Evolutionary conservation across 2,329 filamentous ascomycete species (phyloP).

Genomic region (Arthrobotrys sphaeroides): DNA sequence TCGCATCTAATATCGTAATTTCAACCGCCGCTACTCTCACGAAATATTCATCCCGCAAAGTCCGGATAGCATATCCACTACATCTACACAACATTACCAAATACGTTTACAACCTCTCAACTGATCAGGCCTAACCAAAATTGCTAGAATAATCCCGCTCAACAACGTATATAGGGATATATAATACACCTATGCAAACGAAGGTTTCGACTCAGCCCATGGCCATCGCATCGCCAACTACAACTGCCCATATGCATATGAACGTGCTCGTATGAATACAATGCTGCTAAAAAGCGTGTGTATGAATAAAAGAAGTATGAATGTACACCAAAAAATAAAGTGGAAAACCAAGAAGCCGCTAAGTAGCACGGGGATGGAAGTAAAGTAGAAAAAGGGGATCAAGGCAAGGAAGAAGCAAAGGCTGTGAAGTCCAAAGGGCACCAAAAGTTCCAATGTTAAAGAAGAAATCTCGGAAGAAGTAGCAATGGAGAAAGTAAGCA

Average conservation of each 20-base stretch:
- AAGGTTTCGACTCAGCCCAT: no score
- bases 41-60: no score
- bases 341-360: background rate
- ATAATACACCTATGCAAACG: no score
- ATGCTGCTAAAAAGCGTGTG: background rate
- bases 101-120: no score
- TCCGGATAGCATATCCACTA: no score
- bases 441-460: background rate
- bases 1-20: no score
- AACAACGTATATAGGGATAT: no score
- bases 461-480: background rate
- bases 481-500: background rate
- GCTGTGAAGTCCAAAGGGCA: background rate
- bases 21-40: no score
- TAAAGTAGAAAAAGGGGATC: background rate
- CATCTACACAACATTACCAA: no score
- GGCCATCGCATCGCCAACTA: no score
- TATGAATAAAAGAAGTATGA: background rate
- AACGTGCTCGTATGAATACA: background rate
- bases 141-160: no score
- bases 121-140: no score
- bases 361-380: background rate
- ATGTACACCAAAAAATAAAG: constrained; percentile 6
- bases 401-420: background rate
- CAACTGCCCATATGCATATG: background rate